Percentiles rank a stretch among this genome's conserved stretches.
Conservation (phyloP, 257 asterid genomes). For the Echites panduratus region DNA sequence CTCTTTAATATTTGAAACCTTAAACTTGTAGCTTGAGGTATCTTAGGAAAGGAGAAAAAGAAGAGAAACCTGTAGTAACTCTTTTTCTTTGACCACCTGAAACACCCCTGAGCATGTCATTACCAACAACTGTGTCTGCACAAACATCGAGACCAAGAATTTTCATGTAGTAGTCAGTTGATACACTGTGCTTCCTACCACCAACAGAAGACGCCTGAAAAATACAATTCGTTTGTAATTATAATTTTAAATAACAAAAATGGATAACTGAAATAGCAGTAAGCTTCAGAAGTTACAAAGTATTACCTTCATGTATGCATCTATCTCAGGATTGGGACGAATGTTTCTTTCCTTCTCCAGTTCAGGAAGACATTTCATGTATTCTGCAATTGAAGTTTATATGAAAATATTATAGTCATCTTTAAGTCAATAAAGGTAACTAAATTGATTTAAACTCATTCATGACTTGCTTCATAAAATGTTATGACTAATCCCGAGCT, state of each 20-base stretch:
- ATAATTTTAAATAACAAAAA: not conserved
- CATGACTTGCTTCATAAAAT: not conserved
- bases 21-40: not conserved
- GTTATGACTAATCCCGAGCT: not conserved
- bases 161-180: constrained; percentile 77
- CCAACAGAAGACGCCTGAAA: constrained; percentile 68
- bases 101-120: constrained; percentile 82
- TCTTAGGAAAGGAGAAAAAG: not conserved
- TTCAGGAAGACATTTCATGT: constrained; percentile 51
- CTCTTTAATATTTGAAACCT: not conserved
- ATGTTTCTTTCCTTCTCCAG: constrained; percentile 58
- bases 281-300: not conserved
- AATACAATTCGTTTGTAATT: not conserved
- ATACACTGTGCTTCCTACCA: constrained; percentile 67
- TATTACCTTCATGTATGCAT: constrained; percentile 82
- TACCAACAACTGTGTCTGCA: constrained; percentile 75
- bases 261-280: not conserved
- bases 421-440: no score
- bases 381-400: constrained; percentile 31
- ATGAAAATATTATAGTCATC: no score
- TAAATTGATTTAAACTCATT: not conserved
- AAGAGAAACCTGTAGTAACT: constrained; percentile 60
- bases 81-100: constrained; percentile 91
- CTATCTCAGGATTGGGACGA: constrained; percentile 79
- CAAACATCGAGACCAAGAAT: constrained; percentile 89